Evolutionary conservation across 768 basidiomycete genomes (phyloP), one percentile per base, ranked within the genome.

Genomic region (Rhizopogon roseolus): DNA sequence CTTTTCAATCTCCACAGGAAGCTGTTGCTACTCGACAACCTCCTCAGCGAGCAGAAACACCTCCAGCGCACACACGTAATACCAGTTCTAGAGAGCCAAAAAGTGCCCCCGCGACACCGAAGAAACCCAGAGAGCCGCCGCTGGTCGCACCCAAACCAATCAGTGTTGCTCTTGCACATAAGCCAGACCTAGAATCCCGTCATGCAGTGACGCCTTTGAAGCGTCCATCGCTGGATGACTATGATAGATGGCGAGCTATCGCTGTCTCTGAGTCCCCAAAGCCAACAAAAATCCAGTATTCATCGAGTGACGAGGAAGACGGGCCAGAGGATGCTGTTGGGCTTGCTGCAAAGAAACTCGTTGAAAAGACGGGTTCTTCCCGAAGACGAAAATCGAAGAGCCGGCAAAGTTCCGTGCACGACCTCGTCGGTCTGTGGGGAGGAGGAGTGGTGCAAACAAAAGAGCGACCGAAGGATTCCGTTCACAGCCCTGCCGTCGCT

Each of bases 371-470:
- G 49, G 54, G 60, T 32, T 59, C 64, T 16, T 63, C 63, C 55
- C 60, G 67, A 49, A 69, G 66, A 49, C 63, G 69, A 40, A 76
- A 68, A 60, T 66, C 71, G 41, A 82, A 81, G 60, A 74, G 80
- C 39, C 72, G 90, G 57, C 88, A 92, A 72, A 86, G 82, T 61
- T 92, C 91, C 11, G 89, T 92, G 22, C 89, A 93, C 62, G 86
- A 93, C 62, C 65, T 92, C 52, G 87, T 92, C 28, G 86, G 88
- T 64, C 66, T 92, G 28, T 91, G 86, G 76, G 88, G 88, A 39
- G 87, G 86, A 6, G 75, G 77, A 13, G 56, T 74, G 55, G 57
- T 60, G 46, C 71, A 66, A 57, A 64, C 64, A 19, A 80, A 76
- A 60, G 78, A 81, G 58, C 78, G 74, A 57, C 71, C 68, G 32